phyloP scores from a whole-genome alignment of 23 red algal species.

The Pyropia haitanensis region DNA sequence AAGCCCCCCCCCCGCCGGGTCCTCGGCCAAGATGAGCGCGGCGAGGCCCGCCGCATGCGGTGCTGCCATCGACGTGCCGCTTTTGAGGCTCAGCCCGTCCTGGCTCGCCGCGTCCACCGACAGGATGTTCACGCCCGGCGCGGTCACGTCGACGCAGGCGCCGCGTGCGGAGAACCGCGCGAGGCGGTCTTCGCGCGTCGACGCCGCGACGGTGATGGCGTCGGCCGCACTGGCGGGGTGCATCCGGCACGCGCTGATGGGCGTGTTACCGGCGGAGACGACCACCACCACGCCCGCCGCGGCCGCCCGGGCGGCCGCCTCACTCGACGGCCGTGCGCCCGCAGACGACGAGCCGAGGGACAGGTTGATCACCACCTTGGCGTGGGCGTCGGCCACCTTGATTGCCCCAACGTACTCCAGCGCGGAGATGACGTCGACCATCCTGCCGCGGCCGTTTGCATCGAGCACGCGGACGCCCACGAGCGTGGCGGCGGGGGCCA shows the following conservation, averaged over 20 bases:
- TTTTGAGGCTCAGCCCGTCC: not conserved
- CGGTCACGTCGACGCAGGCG: slow-evolving; percentile 20
- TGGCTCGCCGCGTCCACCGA: not conserved
- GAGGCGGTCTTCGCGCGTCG: no score
- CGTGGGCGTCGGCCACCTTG: no score
- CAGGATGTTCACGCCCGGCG: slow-evolving; percentile 27
- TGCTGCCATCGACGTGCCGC: slow-evolving; percentile 34
- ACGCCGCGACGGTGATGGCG: slow-evolving; percentile 28
- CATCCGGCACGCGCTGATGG: slow-evolving; percentile 2
- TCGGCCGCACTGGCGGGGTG: slow-evolving; percentile 1
- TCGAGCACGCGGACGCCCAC: slow-evolving; percentile 5
- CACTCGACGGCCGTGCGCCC: no score
- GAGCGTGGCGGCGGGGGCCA: slow-evolving; percentile 24
- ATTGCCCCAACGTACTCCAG: no score
- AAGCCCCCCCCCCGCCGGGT: not conserved
- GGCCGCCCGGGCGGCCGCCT: no score
- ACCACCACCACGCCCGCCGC: not conserved
- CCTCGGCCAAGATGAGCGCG: slow-evolving; percentile 17
- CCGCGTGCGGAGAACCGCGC: no score
- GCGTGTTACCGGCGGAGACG: slow-evolving; percentile 27
- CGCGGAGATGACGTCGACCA: no score
- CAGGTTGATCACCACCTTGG: no score
- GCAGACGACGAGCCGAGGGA: no score
- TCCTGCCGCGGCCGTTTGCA: no score
- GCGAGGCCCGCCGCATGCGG: slow-evolving; percentile 20